phyloP scores from a whole-genome alignment of 2,329 filamentous ascomycete species.

The Paraconiothyrium sp. region DNA sequence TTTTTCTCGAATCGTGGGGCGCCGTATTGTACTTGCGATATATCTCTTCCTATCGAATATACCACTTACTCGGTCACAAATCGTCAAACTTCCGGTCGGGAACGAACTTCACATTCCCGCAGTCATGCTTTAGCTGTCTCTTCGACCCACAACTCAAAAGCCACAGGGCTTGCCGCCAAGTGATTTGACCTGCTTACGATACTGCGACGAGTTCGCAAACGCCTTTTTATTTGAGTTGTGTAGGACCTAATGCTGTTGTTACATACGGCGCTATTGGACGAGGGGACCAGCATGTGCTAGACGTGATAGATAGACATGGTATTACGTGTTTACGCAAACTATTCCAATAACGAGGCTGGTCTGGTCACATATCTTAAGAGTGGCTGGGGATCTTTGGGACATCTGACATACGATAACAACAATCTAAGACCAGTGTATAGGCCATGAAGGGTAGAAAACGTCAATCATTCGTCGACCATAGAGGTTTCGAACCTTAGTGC shows the following conservation, averaged over 20 bases:
- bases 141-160: neutral
- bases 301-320: neutral
- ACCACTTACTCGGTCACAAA: too few relatives aligned
- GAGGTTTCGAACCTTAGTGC: conserved; percentile 18
- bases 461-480: neutral
- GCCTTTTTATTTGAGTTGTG: too few relatives aligned
- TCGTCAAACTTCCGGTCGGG: too few relatives aligned
- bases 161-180: neutral
- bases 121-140: neutral
- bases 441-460: too few relatives aligned
- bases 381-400: conserved; percentile 20
- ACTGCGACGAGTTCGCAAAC: neutral
- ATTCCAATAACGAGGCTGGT: neutral
- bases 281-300: neutral
- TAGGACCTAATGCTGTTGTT: too few relatives aligned
- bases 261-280: too few relatives aligned
- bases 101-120: neutral
- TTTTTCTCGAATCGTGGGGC: too few relatives aligned
- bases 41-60: too few relatives aligned
- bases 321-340: neutral
- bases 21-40: too few relatives aligned
- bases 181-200: neutral
- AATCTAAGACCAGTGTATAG: neutral
- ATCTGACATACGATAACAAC: conserved; percentile 12
- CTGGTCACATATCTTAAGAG: conserved; percentile 14